Conservation (phyloP, 257 asterid species). For the Handroanthus guayacan region DNA sequence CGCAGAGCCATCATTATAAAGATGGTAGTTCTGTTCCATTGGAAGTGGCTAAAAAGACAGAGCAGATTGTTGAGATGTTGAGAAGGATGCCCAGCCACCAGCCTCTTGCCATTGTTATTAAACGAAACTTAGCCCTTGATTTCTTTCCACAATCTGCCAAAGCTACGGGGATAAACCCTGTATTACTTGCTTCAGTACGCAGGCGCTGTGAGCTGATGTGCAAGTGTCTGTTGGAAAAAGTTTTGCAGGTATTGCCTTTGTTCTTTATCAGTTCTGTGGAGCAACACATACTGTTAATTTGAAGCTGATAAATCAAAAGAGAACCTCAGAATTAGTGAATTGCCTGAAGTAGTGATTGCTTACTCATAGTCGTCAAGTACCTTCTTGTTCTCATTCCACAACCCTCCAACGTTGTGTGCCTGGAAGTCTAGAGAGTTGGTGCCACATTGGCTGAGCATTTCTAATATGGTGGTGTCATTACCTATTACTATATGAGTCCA, state of each 20-base stretch:
- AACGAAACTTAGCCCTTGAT: constrained; percentile 86
- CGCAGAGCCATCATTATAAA: constrained; percentile 60
- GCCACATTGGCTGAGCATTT: constrained; percentile 28
- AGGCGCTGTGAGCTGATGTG: constrained; percentile 97
- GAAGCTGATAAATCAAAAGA: constrained; percentile 13
- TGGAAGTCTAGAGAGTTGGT: constrained; percentile 20
- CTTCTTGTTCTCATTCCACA: constrained; percentile 21
- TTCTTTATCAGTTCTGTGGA: constrained; percentile 26
- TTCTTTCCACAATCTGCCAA: constrained; percentile 96
- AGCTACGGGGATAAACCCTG: constrained; percentile 95
- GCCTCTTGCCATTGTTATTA: constrained; percentile 80
- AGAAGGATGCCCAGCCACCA: constrained; percentile 83
- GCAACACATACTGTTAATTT: constrained; percentile 12
- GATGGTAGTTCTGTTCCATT: constrained; percentile 96
- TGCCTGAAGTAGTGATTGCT: constrained; percentile 27
- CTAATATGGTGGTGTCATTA: constrained; percentile 17
- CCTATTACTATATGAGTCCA: constrained; percentile 8
- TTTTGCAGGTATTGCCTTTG: constrained; percentile 74
- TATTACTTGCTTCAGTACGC: constrained; percentile 92
- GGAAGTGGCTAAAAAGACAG: constrained; percentile 92
- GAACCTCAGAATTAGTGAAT: constrained; percentile 2
- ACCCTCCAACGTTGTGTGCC: constrained; percentile 10
- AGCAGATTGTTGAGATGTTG: constrained; percentile 91
- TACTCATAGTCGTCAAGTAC: constrained; percentile 28
- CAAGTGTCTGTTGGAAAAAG: constrained; percentile 94